Percentiles rank a stretch among this genome's conserved stretches.
Evolutionary conservation across 352 stramenopile genomes (phyloP).

Genomic region (Phytophthora europaea): DNA sequence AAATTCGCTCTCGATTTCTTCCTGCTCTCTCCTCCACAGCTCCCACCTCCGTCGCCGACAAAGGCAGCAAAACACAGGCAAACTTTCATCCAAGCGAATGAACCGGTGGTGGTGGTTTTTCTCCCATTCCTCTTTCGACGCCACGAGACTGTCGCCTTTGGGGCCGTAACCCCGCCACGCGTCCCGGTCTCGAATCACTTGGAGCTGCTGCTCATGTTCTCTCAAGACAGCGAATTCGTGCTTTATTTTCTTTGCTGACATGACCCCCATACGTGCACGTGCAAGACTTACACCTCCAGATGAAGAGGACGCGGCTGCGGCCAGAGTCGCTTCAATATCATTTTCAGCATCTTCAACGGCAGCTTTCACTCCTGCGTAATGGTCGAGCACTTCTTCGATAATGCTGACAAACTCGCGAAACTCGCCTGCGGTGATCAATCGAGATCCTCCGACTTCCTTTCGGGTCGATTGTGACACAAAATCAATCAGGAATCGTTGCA

Average conservation of each 20-base stretch:
- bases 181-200: conserved; percentile 32
- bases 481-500: conserved; percentile 73
- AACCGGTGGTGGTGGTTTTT: conserved; percentile 77
- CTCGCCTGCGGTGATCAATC: conserved; percentile 41
- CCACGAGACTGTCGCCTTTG: conserved; percentile 32
- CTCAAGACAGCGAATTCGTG: conserved; percentile 60
- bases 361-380: conserved; percentile 51
- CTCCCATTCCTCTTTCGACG: conserved; percentile 68
- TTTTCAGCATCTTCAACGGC: conserved; percentile 70
- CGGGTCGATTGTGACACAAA: conserved; percentile 48
- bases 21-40: conserved; percentile 47
- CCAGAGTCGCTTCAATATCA: conserved; percentile 57
- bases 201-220: conserved; percentile 49
- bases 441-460: conserved; percentile 20
- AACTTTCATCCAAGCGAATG: conserved; percentile 42
- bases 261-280: conserved; percentile 50
- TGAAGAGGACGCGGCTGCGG: conserved; percentile 24
- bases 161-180: conserved; percentile 24
- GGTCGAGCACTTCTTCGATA: conserved; percentile 65
- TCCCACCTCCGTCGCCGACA: conserved; percentile 77
- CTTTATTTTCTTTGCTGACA: conserved; percentile 66
- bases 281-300: conserved; percentile 42
- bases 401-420: conserved; percentile 68
- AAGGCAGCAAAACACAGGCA: conserved; percentile 68
- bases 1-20: conserved; percentile 60